phyloP scores from a whole-genome alignment of 305 asterid species.

The Fraxinus paxiana region DNA sequence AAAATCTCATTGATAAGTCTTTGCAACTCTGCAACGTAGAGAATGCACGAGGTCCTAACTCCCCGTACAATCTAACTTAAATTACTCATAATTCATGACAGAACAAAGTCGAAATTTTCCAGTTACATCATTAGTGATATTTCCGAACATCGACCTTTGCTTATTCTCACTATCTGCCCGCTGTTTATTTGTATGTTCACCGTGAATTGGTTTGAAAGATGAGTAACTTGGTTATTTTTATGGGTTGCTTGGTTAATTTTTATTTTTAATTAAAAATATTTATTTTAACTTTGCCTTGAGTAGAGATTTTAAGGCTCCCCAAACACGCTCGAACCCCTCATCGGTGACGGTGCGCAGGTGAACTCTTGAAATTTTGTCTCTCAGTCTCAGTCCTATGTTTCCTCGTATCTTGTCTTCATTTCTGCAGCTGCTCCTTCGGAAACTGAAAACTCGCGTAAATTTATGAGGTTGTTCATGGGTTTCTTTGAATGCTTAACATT shows the following conservation, averaged over 20 bases:
- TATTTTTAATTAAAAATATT: neutral
- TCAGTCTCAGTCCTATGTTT: neutral
- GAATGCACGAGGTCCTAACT: neutral
- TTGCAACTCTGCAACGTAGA: neutral
- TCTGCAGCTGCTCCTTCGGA: neutral
- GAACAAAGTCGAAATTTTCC: neutral
- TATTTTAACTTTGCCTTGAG: neutral
- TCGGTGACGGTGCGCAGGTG: neutral
- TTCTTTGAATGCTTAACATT: constrained; percentile 18
- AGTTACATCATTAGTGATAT: neutral
- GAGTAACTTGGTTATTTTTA: neutral
- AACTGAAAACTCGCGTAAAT: constrained; percentile 8
- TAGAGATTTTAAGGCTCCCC: neutral
- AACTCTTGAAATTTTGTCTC: neutral
- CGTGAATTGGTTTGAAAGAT: neutral
- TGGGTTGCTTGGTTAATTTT: neutral
- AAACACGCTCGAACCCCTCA: neutral
- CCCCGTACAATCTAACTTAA: neutral
- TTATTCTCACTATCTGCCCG: neutral
- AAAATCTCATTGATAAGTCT: neutral
- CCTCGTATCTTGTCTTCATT: neutral
- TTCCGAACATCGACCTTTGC: neutral
- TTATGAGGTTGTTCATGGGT: neutral
- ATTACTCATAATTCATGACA: neutral
- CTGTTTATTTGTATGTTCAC: neutral